Evolutionary conservation across 1,139 yeast genomes (phyloP).

Genomic region (Yamadazyma spencermartinsiae): DNA sequence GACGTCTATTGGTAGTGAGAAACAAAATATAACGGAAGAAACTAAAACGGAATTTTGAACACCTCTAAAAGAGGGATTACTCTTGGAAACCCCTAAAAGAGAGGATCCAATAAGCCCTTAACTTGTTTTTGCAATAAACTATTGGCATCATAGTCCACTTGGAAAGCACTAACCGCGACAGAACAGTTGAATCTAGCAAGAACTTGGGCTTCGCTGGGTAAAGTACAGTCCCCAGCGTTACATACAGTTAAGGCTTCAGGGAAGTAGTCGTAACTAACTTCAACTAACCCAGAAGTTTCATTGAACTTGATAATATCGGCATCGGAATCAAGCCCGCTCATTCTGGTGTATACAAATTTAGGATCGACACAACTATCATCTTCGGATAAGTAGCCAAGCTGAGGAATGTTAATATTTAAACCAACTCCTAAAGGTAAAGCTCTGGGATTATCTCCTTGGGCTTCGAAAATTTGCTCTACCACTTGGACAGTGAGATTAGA

Average conservation of each 20-base stretch:
- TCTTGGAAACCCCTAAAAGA: too few species aligned
- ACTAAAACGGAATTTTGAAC: not conserved
- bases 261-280: slow-evolving; percentile 11
- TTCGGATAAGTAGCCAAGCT: slow-evolving; percentile 32
- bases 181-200: slow-evolving; percentile 28
- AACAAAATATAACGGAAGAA: not conserved
- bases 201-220: slow-evolving; percentile 36
- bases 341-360: slow-evolving; percentile 35
- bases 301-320: slow-evolving; percentile 33
- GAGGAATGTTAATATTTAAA: slow-evolving; percentile 43
- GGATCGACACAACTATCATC: slow-evolving; percentile 32
- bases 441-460: slow-evolving; percentile 30
- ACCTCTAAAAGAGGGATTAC: not conserved
- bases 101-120: slow-evolving; percentile 6
- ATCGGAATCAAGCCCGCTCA: slow-evolving; percentile 34
- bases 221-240: slow-evolving; percentile 35
- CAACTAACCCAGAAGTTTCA: slow-evolving; percentile 27
- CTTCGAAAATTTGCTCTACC: slow-evolving; percentile 31
- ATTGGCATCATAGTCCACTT: slow-evolving; percentile 45
- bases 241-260: slow-evolving; percentile 27
- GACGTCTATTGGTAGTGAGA: too few species aligned
- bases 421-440: slow-evolving; percentile 44
- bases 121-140: slow-evolving; percentile 24
- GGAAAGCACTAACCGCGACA: slow-evolving; percentile 38
- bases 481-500: slow-evolving; percentile 33